Conservation (phyloP, 805 yeast genomes). For the Yamadazyma takamatsuzukensis region DNA sequence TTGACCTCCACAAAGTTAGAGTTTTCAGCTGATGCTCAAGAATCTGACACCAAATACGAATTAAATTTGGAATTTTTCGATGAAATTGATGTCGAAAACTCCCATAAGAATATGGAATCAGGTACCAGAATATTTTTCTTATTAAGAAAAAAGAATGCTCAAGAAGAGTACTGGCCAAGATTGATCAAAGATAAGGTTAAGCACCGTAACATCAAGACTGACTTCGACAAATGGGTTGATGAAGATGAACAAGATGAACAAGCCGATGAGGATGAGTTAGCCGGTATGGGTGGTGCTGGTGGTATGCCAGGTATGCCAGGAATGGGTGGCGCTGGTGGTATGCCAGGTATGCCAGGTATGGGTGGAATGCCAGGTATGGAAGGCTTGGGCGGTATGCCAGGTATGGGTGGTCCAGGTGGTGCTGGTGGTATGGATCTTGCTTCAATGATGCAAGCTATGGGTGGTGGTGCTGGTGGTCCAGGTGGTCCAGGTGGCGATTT, state of each 20-base stretch:
- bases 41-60: constrained; percentile 49
- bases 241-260: constrained; percentile 93
- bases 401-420: constrained; percentile 27
- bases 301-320: constrained; percentile 34
- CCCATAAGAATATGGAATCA: constrained; percentile 49
- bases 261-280: constrained; percentile 40
- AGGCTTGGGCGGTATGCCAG: constrained; percentile 22
- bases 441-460: constrained; percentile 21
- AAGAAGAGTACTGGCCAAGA: constrained; percentile 92
- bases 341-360: constrained; percentile 19
- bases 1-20: constrained; percentile 54
- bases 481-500: constrained; percentile 28
- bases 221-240: constrained; percentile 96
- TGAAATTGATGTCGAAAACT: constrained; percentile 64
- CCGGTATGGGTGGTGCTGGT: constrained; percentile 28
- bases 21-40: constrained; percentile 41
- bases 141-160: constrained; percentile 63
- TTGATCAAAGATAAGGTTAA: constrained; percentile 82
- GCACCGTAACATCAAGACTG: constrained; percentile 81
- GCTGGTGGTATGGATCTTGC: constrained; percentile 25
- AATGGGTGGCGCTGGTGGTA: constrained; percentile 28
- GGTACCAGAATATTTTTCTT: constrained; percentile 65
- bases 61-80: constrained; percentile 72
- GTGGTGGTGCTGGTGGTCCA: constrained; percentile 20
- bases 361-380: constrained; percentile 21